Conservation (phyloP, 208 protist genomes). For the Leptomonas pyrrhocoris region DNA sequence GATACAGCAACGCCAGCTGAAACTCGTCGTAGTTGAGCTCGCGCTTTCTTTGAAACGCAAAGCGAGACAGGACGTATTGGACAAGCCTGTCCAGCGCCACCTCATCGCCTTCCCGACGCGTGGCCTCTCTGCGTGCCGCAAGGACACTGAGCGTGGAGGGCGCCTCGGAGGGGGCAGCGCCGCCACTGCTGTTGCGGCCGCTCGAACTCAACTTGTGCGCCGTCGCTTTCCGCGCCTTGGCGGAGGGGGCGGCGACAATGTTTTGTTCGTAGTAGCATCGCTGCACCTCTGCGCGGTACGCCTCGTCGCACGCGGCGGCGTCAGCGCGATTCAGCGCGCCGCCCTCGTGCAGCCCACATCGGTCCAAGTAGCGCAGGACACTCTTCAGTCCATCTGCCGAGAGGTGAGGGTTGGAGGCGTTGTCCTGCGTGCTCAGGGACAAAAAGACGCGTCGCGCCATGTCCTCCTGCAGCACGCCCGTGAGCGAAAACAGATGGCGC, state of each 20-base stretch:
- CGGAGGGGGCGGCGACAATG: not conserved
- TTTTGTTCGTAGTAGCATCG: conserved; percentile 24
- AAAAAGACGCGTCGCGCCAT: conserved; percentile 42
- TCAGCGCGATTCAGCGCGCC: not conserved
- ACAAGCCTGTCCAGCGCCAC: conserved; percentile 15
- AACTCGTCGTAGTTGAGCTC: conserved; percentile 73
- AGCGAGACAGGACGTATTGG: conserved; percentile 24
- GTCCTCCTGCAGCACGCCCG: conserved; percentile 42
- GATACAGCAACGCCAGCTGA: conserved; percentile 58
- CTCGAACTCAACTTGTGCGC: not conserved
- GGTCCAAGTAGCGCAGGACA: conserved; percentile 14
- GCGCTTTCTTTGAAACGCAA: conserved; percentile 42
- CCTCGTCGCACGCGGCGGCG: conserved; percentile 7
- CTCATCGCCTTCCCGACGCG: not conserved
- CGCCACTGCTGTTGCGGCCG: too few species aligned
- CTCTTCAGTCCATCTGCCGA: not conserved
- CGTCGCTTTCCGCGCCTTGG: not conserved
- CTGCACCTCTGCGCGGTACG: conserved; percentile 25
- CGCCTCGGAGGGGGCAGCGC: not conserved
- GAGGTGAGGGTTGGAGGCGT: not conserved
- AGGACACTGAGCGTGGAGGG: conserved; percentile 15
- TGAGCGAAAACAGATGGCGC: conserved; percentile 39
- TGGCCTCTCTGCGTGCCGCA: not conserved
- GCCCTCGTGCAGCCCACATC: conserved; percentile 23
- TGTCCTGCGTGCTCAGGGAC: conserved; percentile 10